Evolutionary conservation across 2,329 filamentous ascomycete species (phyloP).

Genomic region (Cytospora paraplurivora): DNA sequence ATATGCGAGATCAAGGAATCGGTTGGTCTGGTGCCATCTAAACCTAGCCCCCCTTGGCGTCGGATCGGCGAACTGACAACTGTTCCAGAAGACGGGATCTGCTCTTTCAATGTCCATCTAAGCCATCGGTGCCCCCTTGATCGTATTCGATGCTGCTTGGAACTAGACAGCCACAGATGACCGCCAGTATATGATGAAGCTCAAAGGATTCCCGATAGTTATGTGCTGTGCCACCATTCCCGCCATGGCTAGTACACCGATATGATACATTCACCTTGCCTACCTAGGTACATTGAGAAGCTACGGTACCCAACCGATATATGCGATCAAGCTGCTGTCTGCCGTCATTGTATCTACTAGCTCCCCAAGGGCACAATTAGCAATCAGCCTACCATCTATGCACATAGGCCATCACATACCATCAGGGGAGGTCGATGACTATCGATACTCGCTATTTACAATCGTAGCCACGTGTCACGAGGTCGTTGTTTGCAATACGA

Average conservation of each 20-base stretch:
- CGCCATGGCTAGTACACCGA: background rate
- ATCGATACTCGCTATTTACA: background rate
- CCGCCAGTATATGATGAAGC: background rate
- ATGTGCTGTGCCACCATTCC: background rate
- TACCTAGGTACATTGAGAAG: too few relatives aligned
- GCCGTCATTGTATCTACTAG: too few relatives aligned
- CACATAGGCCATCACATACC: background rate
- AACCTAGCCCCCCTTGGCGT: conserved; percentile 11
- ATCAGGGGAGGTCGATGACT: background rate
- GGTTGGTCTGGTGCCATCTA: conserved; percentile 5
- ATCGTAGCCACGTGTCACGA: background rate
- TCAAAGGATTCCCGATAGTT: background rate
- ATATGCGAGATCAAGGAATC: conserved; percentile 19
- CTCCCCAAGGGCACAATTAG: background rate
- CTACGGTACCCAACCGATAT: too few relatives aligned
- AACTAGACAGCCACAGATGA: background rate
- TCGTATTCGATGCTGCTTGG: background rate
- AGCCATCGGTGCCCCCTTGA: background rate
- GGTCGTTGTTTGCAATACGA: background rate
- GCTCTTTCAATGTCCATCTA: background rate
- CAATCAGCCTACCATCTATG: background rate
- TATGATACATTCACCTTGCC: too few relatives aligned
- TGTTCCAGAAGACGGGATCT: conserved; percentile 5
- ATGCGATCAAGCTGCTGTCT: background rate
- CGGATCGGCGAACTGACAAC: conserved; percentile 14